phyloP scores from a whole-genome alignment of 441 rosid species.

The Melianthus villosus region DNA sequence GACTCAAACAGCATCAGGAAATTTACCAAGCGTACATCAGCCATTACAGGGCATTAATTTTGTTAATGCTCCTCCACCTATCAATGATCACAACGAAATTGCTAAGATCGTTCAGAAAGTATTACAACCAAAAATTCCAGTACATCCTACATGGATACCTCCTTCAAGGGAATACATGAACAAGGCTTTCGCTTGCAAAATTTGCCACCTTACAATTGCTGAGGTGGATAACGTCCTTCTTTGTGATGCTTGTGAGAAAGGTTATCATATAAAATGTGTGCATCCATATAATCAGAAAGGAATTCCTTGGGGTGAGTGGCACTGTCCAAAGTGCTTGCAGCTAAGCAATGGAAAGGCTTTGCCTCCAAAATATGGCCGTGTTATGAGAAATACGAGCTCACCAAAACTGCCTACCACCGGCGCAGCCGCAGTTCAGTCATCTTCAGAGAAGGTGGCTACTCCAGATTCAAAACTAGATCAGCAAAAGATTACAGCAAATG shows the following conservation, averaged over 20 bases:
- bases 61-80: conserved; percentile 30
- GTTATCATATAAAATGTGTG: conserved; percentile 75
- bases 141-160: conserved; percentile 71
- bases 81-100: conserved; percentile 48
- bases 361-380: conserved; percentile 85
- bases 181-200: conserved; percentile 56
- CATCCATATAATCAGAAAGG: conserved; percentile 46
- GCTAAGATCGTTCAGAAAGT: conserved; percentile 54
- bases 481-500: conserved; percentile 27
- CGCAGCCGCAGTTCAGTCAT: conserved; percentile 31
- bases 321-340: conserved; percentile 62
- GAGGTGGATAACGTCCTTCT: conserved; percentile 68
- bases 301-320: conserved; percentile 82
- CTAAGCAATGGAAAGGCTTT: conserved; percentile 72
- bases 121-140: conserved; percentile 48
- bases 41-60: conserved; percentile 36
- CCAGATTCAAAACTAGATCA: conserved; percentile 28
- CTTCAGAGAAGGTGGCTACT: conserved; percentile 30
- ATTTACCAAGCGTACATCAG: conserved; percentile 41
- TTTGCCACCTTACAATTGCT: conserved; percentile 39
- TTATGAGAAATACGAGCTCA: conserved; percentile 43
- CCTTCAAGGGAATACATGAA: conserved; percentile 93
- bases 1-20: conserved; percentile 37
- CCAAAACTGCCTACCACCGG: conserved; percentile 45
- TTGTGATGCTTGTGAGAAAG: conserved; percentile 94